Evolutionary conservation across 2,329 filamentous ascomycete genomes (phyloP), one percentile per base, ranked within the genome.

Genomic region (Chaetomium sp.): DNA sequence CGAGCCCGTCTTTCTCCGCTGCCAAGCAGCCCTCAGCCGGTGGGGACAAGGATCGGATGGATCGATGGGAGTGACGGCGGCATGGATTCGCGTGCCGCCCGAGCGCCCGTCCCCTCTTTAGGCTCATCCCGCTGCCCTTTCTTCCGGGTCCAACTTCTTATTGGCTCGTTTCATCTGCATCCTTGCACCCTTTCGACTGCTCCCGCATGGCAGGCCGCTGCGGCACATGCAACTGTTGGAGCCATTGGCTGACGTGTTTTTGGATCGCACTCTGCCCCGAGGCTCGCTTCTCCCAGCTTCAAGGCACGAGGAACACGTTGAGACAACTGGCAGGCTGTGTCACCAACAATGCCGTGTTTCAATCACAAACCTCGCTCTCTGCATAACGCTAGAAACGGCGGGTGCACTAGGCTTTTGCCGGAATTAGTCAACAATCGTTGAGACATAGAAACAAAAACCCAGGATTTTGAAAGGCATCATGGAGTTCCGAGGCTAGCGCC

Each of bases 91-190:
- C 66, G 69, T 71, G 66, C 69, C 68, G 68, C 68, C 69, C 68
- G 70, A 42, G 38, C 38, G 38, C 38, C 38, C 38, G 38, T 42
- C 70, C 68, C 62, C 65, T 67, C 58, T 70, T 72, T 72, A 73
- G 72, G 72, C 72, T 72, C 72, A 70, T 72, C 72, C 72, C 71
- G 72, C 64, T 55, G 62, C 53, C 69, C 69, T 65, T 68, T 63
- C 54, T 69, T 66, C 63, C 66, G 65, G 65, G 62, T 63, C 63
- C 68, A 63, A 63, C 45, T 55, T 60, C 45, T 54, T 25, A 69
- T 67, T 68, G 67, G 67, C 49, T 45, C 31, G 56, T 49, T 25
- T 31, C 27, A 56, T 33, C 60, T 62, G 57, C 65, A 67, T 50
- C 62, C 65, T 61, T 62, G 58, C 38, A 50, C 58, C 23, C 23